Evolutionary conservation across 176 grass and related monocot genomes (phyloP), one percentile per base, ranked within the genome.

Genomic region (Musa beccarii): DNA sequence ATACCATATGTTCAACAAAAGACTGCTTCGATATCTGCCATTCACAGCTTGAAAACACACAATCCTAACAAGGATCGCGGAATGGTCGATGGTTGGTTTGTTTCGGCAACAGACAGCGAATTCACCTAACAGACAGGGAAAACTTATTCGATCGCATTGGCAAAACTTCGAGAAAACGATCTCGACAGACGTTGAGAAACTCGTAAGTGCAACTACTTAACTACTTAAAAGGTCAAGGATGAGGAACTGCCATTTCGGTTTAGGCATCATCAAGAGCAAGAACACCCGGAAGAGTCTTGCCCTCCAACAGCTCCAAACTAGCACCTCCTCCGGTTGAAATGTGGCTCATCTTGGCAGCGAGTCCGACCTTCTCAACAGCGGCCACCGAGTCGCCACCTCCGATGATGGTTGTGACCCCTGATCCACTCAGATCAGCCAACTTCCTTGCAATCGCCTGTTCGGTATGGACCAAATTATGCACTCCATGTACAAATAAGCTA

Each of bases 311-410:
- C 79, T 86, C 84, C 66, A 86, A 78, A 59, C 79, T 81, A 2
- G 84, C 84, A 78, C 84, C 84, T 10, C 84, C 84, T 55, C 84
- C 84, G 0, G 84, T 86, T 15, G 84, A 86, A 66, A 86, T 86
- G 63, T 86, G 84, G 57, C 74, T 86, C 84, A 86, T 86, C 67
- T 81, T 80, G 53, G 61, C 74, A 19, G 84, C 84, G 52, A 86
- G 74, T 16, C 84, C 84, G 16, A 23, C 84, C 34, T 86, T 86
- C 67, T 86, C 84, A 2, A 86, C 84, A 52, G 84, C 84, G n/a
- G 84, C 84, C 17, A 86, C 84, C 14, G 84, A 86, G 71, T 86
- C 84, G 5, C 84, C 84, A 21, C 84, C 84, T 16, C 84, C 84
- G 25, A 86, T 86, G 49, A 86, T 86, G 68, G 84, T 86, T 10